phyloP scores from a whole-genome alignment of 2,329 filamentous ascomycete genomes.

The Nemania abortiva region DNA sequence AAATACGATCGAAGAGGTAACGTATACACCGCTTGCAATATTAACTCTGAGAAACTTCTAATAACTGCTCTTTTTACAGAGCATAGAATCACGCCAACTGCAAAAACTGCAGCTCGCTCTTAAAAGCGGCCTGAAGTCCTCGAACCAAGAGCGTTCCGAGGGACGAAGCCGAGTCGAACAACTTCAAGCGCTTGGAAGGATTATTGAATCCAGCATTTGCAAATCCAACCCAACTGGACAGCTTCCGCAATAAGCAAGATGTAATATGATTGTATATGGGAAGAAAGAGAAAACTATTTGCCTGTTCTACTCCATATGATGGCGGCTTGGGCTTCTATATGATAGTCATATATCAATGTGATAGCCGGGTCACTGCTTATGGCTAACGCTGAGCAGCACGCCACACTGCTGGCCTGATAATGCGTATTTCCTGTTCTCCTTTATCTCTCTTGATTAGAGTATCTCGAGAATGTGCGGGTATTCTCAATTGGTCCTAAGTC shows the following conservation, averaged over 20 bases:
- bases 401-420: too few species aligned
- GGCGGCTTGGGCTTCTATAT: too few species aligned
- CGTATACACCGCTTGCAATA: neutral
- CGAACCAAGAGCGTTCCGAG: slow-evolving; percentile 19
- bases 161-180: slow-evolving; percentile 15
- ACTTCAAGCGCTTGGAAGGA: slow-evolving; percentile 7
- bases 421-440: too few species aligned
- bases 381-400: too few species aligned
- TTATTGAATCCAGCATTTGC: slow-evolving; percentile 19
- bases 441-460: too few species aligned
- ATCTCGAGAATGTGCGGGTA: too few species aligned
- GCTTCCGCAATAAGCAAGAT: neutral
- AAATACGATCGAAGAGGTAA: slow-evolving; percentile 49
- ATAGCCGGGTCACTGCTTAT: too few species aligned
- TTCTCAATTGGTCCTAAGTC: too few species aligned
- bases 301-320: too few species aligned
- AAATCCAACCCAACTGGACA: neutral
- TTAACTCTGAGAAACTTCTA: neutral
- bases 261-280: neutral
- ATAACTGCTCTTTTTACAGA: slow-evolving; percentile 7
- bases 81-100: slow-evolving; percentile 32
- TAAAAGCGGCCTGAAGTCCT: slow-evolving; percentile 29
- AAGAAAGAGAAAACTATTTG: neutral
- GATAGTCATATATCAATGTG: too few species aligned
- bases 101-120: slow-evolving; percentile 31